Conservation (phyloP, 2,329 filamentous ascomycete species). For the Cytospora piceicola region DNA sequence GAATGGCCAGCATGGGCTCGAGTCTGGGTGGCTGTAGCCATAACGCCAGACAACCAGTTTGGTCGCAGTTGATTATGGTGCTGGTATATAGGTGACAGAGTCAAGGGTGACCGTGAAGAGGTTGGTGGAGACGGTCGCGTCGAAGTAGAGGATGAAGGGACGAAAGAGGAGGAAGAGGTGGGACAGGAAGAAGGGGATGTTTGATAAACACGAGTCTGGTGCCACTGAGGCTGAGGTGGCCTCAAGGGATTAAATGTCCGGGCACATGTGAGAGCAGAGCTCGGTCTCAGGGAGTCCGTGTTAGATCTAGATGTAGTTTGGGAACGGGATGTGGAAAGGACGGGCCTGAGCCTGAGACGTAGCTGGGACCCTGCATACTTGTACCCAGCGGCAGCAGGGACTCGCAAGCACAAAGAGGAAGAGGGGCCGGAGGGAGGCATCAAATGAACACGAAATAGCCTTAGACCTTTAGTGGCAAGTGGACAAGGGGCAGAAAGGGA, state of each 20-base stretch:
- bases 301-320: constrained; percentile 2
- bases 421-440: constrained; percentile 31
- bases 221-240: constrained; percentile 41
- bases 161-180: constrained; percentile 31
- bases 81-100: constrained; percentile 25
- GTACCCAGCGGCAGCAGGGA: constrained; percentile 25
- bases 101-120: constrained; percentile 24
- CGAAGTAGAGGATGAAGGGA: constrained; percentile 28
- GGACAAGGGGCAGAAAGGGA: constrained; percentile 12
- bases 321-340: constrained; percentile 11
- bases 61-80: constrained; percentile 23
- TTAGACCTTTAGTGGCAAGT: constrained; percentile 18
- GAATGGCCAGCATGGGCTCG: constrained; percentile 57
- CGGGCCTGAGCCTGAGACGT: constrained; percentile 17
- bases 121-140: constrained; percentile 19
- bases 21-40: constrained; percentile 34
- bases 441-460: constrained; percentile 21
- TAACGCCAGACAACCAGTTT: constrained; percentile 36
- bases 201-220: constrained; percentile 37
- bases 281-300: constrained; percentile 8
- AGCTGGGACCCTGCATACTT: constrained; percentile 25
- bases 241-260: constrained; percentile 33
- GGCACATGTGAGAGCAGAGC: constrained; percentile 10
- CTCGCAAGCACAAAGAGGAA: constrained; percentile 22
- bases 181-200: constrained; percentile 35